Percentiles rank a stretch among this genome's conserved stretches.
phyloP scores from a whole-genome alignment of 2,329 filamentous ascomycete genomes.

The Scleromitrula shiraiana region DNA sequence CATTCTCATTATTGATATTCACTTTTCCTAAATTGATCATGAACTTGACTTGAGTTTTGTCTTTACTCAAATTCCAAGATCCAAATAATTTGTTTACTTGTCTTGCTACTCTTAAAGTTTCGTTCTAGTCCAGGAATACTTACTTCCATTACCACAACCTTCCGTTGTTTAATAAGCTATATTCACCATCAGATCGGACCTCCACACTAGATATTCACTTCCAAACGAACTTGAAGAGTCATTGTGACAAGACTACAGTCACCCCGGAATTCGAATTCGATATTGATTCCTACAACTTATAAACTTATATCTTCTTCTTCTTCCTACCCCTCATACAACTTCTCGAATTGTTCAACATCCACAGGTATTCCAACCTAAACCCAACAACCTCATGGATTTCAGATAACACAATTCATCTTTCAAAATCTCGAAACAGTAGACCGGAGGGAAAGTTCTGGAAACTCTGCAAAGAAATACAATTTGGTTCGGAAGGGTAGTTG shows the following conservation, averaged over 20 bases:
- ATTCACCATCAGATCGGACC: background rate
- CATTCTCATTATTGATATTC: background rate
- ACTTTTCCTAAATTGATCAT: background rate
- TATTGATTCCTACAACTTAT: background rate
- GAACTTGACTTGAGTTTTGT: background rate
- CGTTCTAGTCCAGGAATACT: constrained; percentile 2
- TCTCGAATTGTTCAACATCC: constrained; percentile 12
- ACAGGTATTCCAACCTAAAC: constrained; percentile 1
- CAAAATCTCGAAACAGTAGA: constrained; percentile 3
- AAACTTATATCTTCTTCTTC: constrained; percentile 3
- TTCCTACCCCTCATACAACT: background rate
- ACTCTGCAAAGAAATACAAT: constrained; percentile 11
- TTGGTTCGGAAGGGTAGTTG: background rate
- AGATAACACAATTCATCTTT: background rate
- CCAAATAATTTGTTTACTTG: constrained; percentile 2
- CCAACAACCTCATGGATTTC: background rate
- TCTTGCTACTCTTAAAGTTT: constrained; percentile 7
- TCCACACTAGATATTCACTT: background rate
- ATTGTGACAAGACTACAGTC: background rate
- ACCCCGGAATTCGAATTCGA: background rate
- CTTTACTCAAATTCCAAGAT: background rate
- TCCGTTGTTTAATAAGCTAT: background rate
- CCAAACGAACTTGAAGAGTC: background rate
- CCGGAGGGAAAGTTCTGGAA: constrained; percentile 13
- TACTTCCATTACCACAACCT: constrained; percentile 2